Evolutionary conservation across 352 stramenopile genomes (phyloP).

Genomic region (Globisporangium alternatum): DNA sequence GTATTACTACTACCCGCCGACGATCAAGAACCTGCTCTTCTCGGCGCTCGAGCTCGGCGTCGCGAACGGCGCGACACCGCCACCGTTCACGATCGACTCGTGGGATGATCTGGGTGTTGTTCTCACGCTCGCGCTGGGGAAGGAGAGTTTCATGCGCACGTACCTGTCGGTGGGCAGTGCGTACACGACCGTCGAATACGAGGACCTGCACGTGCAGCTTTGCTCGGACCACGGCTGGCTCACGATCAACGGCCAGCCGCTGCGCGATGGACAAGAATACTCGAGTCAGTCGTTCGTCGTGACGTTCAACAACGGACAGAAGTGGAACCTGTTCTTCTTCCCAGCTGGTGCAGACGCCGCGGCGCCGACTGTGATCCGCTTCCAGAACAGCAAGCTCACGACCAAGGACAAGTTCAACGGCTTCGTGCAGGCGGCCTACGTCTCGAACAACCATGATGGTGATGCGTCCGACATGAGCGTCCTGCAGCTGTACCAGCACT

Average conservation of each 20-base stretch:
- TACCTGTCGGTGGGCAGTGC: slow-evolving; percentile 74
- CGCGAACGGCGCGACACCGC: slow-evolving; percentile 1
- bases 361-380: slow-evolving; percentile 18
- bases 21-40: slow-evolving; percentile 75
- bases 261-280: slow-evolving; percentile 33
- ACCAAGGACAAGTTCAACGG: slow-evolving; percentile 53
- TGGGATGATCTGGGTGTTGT: slow-evolving; percentile 81
- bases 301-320: slow-evolving; percentile 73
- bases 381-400: slow-evolving; percentile 51
- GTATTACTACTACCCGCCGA: slow-evolving; percentile 82
- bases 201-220: slow-evolving; percentile 58
- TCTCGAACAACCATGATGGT: slow-evolving; percentile 37
- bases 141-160: slow-evolving; percentile 29
- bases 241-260: slow-evolving; percentile 47
- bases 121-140: slow-evolving; percentile 28
- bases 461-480: slow-evolving; percentile 30
- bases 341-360: slow-evolving; percentile 11
- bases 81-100: slow-evolving; percentile 43
- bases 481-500: slow-evolving; percentile 54
- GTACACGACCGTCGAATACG: slow-evolving; percentile 74
- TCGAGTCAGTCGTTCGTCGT: slow-evolving; percentile 48
- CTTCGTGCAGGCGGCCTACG: slow-evolving; percentile 61
- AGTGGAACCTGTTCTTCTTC: slow-evolving; percentile 74
- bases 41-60: slow-evolving; percentile 45
- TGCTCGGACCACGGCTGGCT: slow-evolving; percentile 62